A percentile compares a stretch with the other conserved stretches of the same genome.
Evolutionary conservation across 768 basidiomycete species (phyloP).

Genomic region (Panus rudis): DNA sequence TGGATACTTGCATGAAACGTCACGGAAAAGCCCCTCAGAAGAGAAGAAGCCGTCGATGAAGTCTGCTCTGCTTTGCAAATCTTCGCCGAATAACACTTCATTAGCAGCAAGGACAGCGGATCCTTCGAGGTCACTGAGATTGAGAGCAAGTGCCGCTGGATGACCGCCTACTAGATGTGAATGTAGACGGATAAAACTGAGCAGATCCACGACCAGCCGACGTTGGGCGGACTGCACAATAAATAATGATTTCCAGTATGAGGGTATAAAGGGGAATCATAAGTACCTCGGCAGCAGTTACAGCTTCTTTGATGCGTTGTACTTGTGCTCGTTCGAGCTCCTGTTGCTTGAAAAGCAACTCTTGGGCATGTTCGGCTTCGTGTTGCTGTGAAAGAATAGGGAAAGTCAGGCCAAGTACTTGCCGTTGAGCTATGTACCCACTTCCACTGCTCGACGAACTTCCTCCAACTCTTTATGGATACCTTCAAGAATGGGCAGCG

Average conservation of each 20-base stretch:
- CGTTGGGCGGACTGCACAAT: conserved; percentile 34
- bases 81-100: conserved; percentile 51
- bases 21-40: conserved; percentile 53
- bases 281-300: conserved; percentile 54
- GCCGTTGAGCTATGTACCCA: conserved; percentile 19
- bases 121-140: conserved; percentile 45
- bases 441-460: conserved; percentile 80
- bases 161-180: conserved; percentile 40
- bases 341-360: conserved; percentile 44
- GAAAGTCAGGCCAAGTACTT: conserved; percentile 11
- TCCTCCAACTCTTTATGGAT: conserved; percentile 78
- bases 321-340: conserved; percentile 53
- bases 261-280: conserved; percentile 3
- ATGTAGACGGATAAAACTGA: conserved; percentile 56
- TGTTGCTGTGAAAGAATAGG: conserved; percentile 35
- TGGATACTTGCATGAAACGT: conserved; percentile 52
- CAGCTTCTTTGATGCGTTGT: conserved; percentile 45
- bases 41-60: conserved; percentile 50
- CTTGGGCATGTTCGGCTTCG: conserved; percentile 56
- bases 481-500: conserved; percentile 70
- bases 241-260: conserved; percentile 2
- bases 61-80: conserved; percentile 41
- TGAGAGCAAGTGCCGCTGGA: conserved; percentile 33
- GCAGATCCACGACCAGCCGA: conserved; percentile 40
- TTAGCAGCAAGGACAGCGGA: conserved; percentile 45